phyloP scores from a whole-genome alignment of 441 rosid species.

The Adansonia gregorii region DNA sequence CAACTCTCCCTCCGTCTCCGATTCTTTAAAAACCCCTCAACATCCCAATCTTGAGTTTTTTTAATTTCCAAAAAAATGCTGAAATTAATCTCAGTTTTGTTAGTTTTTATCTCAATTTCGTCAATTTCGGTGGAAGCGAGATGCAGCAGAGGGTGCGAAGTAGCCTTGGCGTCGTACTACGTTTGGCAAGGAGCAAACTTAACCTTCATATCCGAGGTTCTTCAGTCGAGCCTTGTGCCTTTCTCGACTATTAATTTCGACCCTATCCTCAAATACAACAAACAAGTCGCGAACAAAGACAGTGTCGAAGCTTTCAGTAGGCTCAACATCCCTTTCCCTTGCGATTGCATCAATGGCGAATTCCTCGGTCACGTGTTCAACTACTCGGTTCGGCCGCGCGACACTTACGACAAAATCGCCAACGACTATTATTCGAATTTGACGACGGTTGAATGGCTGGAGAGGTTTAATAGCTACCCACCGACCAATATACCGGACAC shows the following conservation, averaged over 20 bases:
- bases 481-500: slow-evolving; percentile 41
- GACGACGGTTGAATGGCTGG: slow-evolving; percentile 45
- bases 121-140: neutral
- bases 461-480: slow-evolving; percentile 36
- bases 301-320: slow-evolving; percentile 17
- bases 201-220: slow-evolving; percentile 40
- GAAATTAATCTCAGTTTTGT: neutral
- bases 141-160: too few species aligned
- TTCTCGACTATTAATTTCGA: slow-evolving; percentile 26
- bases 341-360: slow-evolving; percentile 50
- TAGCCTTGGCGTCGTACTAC: slow-evolving; percentile 16
- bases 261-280: slow-evolving; percentile 43
- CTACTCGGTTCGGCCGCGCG: slow-evolving; percentile 28
- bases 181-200: slow-evolving; percentile 39
- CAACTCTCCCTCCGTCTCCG: neutral
- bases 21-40: neutral
- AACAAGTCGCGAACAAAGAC: slow-evolving; percentile 41
- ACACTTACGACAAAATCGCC: slow-evolving; percentile 45
- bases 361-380: slow-evolving; percentile 52
- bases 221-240: slow-evolving; percentile 35
- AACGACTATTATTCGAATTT: slow-evolving; percentile 38
- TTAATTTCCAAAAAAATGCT: neutral
- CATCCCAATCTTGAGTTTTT: neutral
- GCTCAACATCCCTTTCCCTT: slow-evolving; percentile 62
- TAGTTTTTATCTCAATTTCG: slow-evolving; percentile 29